phyloP scores from a whole-genome alignment of 2,329 filamentous ascomycete genomes.

The Fusarium lateritium region DNA sequence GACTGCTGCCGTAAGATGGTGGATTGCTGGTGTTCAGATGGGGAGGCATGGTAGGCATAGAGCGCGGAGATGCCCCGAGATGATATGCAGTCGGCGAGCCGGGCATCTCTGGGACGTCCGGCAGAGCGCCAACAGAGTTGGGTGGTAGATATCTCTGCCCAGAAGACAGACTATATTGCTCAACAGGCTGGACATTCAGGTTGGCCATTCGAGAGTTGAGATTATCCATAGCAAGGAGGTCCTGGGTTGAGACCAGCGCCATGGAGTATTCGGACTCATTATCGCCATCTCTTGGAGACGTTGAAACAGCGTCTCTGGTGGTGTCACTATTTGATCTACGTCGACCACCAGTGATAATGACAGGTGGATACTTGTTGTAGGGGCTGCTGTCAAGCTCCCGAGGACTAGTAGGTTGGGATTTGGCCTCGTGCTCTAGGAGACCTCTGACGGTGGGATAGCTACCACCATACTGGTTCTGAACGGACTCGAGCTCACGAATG shows the following conservation, averaged over 20 bases:
- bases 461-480: slow-evolving; percentile 60
- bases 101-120: slow-evolving; percentile 51
- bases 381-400: slow-evolving; percentile 56
- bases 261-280: slow-evolving; percentile 55
- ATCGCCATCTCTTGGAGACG: slow-evolving; percentile 57
- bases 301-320: slow-evolving; percentile 51
- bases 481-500: slow-evolving; percentile 71
- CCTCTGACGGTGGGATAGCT: slow-evolving; percentile 66
- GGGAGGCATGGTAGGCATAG: slow-evolving; percentile 54
- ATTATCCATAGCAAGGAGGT: slow-evolving; percentile 65
- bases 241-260: slow-evolving; percentile 68
- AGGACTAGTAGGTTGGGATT: slow-evolving; percentile 49
- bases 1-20: slow-evolving; percentile 54
- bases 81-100: slow-evolving; percentile 52
- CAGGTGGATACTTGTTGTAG: slow-evolving; percentile 60
- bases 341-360: slow-evolving; percentile 56
- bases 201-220: slow-evolving; percentile 59
- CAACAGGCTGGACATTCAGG: slow-evolving; percentile 56
- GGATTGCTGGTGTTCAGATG: slow-evolving; percentile 47
- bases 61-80: slow-evolving; percentile 58
- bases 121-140: slow-evolving; percentile 50
- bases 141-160: slow-evolving; percentile 55
- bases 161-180: slow-evolving; percentile 57
- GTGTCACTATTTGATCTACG: slow-evolving; percentile 54
- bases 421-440: slow-evolving; percentile 63